Base-by-base conservation (phyloP, 306 rosid genomes). In the Trichosanthes truncata region DNA sequence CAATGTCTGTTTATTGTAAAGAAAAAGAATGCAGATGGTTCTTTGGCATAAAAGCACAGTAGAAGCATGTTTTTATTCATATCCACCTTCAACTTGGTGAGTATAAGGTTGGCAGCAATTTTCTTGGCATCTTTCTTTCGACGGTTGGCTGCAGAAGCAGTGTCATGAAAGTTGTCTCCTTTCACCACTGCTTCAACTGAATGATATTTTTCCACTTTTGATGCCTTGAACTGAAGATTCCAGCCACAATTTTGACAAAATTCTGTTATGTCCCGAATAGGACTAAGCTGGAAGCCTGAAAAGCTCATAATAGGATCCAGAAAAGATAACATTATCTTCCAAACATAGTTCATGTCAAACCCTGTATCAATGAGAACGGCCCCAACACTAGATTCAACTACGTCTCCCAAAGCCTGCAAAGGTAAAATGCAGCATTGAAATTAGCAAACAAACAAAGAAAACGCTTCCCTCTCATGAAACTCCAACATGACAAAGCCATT, bases 281-380 rank as follows among this genome's bases (percentile, higher is more conserved):
- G 97, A 82, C 90, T 91, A 79, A 91, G 88, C 85, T 89, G 93
- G 84, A 90, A 79, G 83, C 85, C 82, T 31, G 97, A 89, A 83
- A 87, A 90, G 82, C 83, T 89, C 87, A 89, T 90, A 65, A 93
- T 86, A 76, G 92, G 91, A 74, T 91, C 90, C 90, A 95, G 82
- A 78, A 95, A 91, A 3, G 97, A 95, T 57, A 90, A 80, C 92
- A 87, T 89, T 79, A 87, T 87, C 76, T 80, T 69, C 98, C 98
- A 95, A 61, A 87, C 90, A 78, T 57, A 57, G 79, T 84, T 81
- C 90, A 92, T 82, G 81, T 95, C 81, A 75, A 92, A 91, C 66
- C 98, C 98, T 9, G 97, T 84, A 82, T 95, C 98, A 56, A 95
- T 90, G 83, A 92, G 97, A 88, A 91, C 82, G 57, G 98, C 97